Percentiles rank a stretch among this genome's conserved stretches.
phyloP scores from a whole-genome alignment of 2,329 filamentous ascomycete genomes.

The Westerdykella aurantiaca region DNA sequence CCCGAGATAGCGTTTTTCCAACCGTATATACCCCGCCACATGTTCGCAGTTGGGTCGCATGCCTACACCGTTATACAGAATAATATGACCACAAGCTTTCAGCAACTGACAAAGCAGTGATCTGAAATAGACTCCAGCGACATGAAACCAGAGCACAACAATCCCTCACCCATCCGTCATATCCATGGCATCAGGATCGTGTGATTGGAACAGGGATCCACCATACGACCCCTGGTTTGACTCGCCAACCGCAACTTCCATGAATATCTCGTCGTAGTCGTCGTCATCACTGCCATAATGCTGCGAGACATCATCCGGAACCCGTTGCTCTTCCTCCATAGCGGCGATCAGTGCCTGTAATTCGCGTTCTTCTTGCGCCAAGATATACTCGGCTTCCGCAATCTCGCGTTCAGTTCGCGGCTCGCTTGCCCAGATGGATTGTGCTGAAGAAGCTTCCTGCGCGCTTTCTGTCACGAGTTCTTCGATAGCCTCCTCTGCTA shows the following conservation, averaged over 20 bases:
- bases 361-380: conserved; percentile 41
- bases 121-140: too few species aligned
- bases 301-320: conserved; percentile 17
- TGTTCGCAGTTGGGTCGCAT: too few species aligned
- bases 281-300: conserved; percentile 52
- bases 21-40: too few species aligned
- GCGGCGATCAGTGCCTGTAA: conserved; percentile 41
- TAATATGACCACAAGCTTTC: too few species aligned
- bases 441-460: conserved; percentile 1
- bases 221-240: conserved; percentile 39
- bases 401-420: conserved; percentile 17
- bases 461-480: conserved; percentile 10
- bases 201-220: not conserved
- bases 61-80: too few species aligned
- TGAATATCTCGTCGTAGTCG: conserved; percentile 59
- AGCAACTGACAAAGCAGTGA: too few species aligned
- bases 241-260: conserved; percentile 49
- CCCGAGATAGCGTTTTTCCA: not conserved
- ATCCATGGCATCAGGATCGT: conserved; percentile 32
- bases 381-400: conserved; percentile 36
- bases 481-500: conserved; percentile 18
- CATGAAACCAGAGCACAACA: too few species aligned
- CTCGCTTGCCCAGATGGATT: not conserved
- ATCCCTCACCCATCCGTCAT: conserved; percentile 22
- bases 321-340: conserved; percentile 33